Evolutionary conservation across 2,329 filamentous ascomycete genomes (phyloP), one percentile per base, ranked within the genome.

Genomic region (Verticillium isaacii): DNA sequence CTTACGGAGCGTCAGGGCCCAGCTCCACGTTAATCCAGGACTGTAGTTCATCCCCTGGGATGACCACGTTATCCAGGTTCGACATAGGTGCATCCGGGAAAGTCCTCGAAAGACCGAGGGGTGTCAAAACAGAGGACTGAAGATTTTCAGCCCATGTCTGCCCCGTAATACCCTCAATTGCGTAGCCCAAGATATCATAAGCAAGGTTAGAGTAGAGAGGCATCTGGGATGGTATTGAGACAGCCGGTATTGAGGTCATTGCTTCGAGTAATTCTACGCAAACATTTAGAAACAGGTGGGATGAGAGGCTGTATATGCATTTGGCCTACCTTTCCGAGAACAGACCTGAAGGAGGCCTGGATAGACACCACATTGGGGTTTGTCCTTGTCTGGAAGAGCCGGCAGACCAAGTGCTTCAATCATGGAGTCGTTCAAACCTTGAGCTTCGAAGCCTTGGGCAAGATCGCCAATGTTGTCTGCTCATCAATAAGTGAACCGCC

Each of bases 201-300:
- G 36, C 63, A 12, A 60, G 58, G 23, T 62, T 64, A 17, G 55
- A 59, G 54, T 64, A 64, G 9, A 61, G 52, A 1, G 63, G 59
- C 3, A 58, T 61, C 4, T 60, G 34, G 41, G 52, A 62, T 3
- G 61, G 36, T 15, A 56, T 5, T 8, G 45, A 23, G 9, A 61
- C 50, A 11, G 60, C 54, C 17, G 55, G 32, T 14, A 37, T 32
- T 9, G 5, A 23, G 4, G 8, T 23, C 29, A 57, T n/a, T 9
- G n/a, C 55, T 37, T 23, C 12, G 17, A 57, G 34, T n/a, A 57
- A 37, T 3, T 57, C 32, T 57, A 23, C n/a, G 9, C 8, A 4
- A 9, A 29, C 29, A 6, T 29, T 29, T 29, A 29, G 29, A 29
- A 29, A 29, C 29, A 5, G 29, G 29, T 6, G 29, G 29, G 29